These are phyloP conservation scores for Parachaetomium inaequale DNA, from an alignment of 495 filamentous ascomycete species.

Conservation along the genomic window DNA sequence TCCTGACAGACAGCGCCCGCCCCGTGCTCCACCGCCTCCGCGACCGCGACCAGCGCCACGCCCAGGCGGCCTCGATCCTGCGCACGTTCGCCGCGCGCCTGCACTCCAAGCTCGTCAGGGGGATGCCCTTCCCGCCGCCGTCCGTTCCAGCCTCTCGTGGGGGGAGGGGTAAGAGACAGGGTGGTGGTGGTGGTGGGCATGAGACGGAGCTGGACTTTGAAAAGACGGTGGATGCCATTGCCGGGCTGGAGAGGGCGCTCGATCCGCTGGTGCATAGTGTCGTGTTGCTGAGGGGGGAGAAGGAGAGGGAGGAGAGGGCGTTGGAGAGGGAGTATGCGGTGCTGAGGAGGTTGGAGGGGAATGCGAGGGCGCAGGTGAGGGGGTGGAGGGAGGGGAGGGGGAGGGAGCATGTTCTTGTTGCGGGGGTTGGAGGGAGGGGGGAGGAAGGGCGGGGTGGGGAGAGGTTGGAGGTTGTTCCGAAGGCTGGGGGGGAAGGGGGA, in stretches of 20 bases:
- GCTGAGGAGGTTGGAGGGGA: slow-evolving; percentile 36
- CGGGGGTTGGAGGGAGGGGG: slow-evolving; percentile 21
- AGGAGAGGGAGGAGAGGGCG: slow-evolving; percentile 38
- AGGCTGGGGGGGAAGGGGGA: slow-evolving; percentile 10
- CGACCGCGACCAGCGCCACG: slow-evolving; percentile 34
- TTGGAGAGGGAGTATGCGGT: slow-evolving; percentile 40
- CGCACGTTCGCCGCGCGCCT: slow-evolving; percentile 34
- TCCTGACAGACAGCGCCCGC: slow-evolving; percentile 38
- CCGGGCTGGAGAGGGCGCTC: slow-evolving; percentile 37
- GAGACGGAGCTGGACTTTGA: slow-evolving; percentile 48
- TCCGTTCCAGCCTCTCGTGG: not conserved
- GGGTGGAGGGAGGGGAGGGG: slow-evolving; percentile 37
- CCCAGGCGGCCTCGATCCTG: slow-evolving; percentile 37
- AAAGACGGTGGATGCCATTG: slow-evolving; percentile 36
- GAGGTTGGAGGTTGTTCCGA: slow-evolving; percentile 22
- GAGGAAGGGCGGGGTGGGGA: not conserved
- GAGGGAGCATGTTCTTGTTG: slow-evolving; percentile 43
- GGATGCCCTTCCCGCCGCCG: slow-evolving; percentile 44
- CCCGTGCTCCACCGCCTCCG: slow-evolving; percentile 42
- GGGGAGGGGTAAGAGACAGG: not conserved
- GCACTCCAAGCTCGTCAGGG: slow-evolving; percentile 35
- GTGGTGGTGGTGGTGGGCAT: slow-evolving; percentile 16
- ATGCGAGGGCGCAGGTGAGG: slow-evolving; percentile 38
- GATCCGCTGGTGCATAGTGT: slow-evolving; percentile 46
- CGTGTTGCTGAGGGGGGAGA: slow-evolving; percentile 39